Conservation (phyloP, 257 asterid genomes). For the Nyctanthes arbortristis region DNA sequence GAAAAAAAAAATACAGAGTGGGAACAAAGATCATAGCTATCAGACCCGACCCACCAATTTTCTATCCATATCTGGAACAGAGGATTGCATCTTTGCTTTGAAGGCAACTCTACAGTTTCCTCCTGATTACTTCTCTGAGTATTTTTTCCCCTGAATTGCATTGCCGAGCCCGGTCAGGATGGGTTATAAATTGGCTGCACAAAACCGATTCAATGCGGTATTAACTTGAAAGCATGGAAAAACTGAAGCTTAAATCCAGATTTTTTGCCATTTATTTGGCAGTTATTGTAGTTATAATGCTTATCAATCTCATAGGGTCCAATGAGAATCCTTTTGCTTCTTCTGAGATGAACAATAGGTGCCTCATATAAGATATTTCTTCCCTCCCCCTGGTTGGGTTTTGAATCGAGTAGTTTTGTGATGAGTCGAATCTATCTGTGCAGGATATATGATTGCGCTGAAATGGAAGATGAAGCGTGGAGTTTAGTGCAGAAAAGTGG, state of each 20-base stretch:
- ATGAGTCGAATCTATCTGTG: not conserved
- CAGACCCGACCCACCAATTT: conserved; percentile 24
- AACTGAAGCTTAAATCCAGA: not conserved
- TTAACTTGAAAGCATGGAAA: not conserved
- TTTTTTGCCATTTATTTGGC: not conserved
- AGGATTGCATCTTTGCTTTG: conserved; percentile 45
- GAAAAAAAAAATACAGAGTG: conserved; percentile 4
- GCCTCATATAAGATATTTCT: not conserved
- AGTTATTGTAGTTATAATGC: not conserved
- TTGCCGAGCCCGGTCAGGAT: not conserved
- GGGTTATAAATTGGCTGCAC: not conserved
- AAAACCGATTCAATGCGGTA: not conserved
- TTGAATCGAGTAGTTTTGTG: not conserved
- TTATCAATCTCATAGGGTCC: not conserved
- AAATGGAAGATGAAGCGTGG: conserved; percentile 51
- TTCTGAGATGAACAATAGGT: not conserved
- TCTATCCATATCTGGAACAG: conserved; percentile 6
- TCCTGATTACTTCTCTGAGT: conserved; percentile 35
- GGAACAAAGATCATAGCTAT: conserved; percentile 1
- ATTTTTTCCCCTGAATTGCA: conserved; percentile 19
- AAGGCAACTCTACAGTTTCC: conserved; percentile 37
- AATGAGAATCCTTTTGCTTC: not conserved
- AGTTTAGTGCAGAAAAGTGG: conserved; percentile 65
- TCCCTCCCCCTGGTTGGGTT: not conserved
- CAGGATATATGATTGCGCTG: conserved; percentile 16